These are phyloP conservation scores for Malus asiatica DNA, from an alignment of 306 rosid species.

Conservation along the genomic window DNA sequence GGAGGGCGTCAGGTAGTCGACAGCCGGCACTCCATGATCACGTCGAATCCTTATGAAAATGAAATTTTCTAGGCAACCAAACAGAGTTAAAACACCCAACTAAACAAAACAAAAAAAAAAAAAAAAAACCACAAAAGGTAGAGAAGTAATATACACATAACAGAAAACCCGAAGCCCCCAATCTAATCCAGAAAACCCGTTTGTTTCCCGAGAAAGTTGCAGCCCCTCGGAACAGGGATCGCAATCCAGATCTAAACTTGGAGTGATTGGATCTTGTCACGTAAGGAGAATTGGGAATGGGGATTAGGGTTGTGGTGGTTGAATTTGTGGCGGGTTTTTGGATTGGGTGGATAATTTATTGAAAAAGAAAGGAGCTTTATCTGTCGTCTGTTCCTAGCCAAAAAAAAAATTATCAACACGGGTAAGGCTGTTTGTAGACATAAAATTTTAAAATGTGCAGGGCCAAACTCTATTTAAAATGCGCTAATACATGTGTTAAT, in stretches of 20 bases:
- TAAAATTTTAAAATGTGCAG: no score
- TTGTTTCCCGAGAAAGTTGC: not conserved
- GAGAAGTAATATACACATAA: conserved; percentile 22
- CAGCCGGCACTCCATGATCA: no score
- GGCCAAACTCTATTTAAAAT: no score
- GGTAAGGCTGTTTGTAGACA: no score
- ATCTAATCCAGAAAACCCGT: not conserved
- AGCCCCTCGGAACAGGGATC: not conserved
- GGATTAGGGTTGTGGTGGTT: not conserved
- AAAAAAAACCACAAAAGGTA: not conserved
- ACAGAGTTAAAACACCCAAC: conserved; percentile 1
- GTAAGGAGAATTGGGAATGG: not conserved
- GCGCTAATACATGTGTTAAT: no score
- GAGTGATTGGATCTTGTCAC: not conserved
- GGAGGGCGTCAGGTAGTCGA: no score
- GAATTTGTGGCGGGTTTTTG: not conserved
- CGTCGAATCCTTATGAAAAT: no score
- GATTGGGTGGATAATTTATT: not conserved
- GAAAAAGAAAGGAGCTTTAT: not conserved
- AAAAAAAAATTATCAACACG: no score
- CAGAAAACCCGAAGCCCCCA: conserved; percentile 8
- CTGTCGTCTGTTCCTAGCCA: no score
- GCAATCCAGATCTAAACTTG: not conserved
- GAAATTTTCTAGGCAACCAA: conserved; percentile 3
- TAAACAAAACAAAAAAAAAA: not conserved